phyloP scores from a whole-genome alignment of 805 yeast genomes.

The Lipomyces sp. region DNA sequence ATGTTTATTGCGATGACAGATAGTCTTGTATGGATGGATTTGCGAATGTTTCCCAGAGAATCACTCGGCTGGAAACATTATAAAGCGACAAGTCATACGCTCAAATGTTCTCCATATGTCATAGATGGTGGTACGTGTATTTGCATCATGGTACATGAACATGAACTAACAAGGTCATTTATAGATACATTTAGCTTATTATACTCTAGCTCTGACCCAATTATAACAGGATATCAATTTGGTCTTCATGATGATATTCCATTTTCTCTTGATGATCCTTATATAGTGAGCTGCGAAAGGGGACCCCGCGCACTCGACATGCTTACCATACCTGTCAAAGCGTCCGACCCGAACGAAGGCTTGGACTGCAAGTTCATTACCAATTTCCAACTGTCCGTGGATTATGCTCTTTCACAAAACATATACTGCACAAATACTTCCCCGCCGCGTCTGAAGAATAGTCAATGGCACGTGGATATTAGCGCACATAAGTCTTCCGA shows the following conservation, averaged over 20 bases:
- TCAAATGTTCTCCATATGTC: slow-evolving; percentile 33
- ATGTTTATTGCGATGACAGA: slow-evolving; percentile 61
- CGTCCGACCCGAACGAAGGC: background rate
- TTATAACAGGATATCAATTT: slow-evolving; percentile 40
- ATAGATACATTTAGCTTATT: slow-evolving; percentile 31
- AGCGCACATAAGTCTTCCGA: background rate
- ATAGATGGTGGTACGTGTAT: slow-evolving; percentile 6
- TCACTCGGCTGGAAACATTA: slow-evolving; percentile 72
- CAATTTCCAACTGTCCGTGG: slow-evolving; percentile 6
- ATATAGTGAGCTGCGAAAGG: slow-evolving; percentile 6
- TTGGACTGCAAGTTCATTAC: slow-evolving; percentile 13
- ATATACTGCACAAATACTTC: slow-evolving; percentile 2
- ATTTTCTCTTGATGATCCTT: slow-evolving; percentile 42
- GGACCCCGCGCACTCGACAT: slow-evolving; percentile 9
- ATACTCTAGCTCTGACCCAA: slow-evolving; percentile 38
- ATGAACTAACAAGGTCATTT: slow-evolving; percentile 33
- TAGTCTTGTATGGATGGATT: slow-evolving; percentile 55
- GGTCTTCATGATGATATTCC: slow-evolving; percentile 40
- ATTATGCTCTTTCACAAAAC: slow-evolving; percentile 10
- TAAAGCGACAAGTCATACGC: slow-evolving; percentile 53
- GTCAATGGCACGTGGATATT: background rate
- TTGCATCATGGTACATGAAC: slow-evolving; percentile 34
- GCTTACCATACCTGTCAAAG: background rate
- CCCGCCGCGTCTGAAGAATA: background rate
- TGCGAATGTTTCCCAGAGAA: slow-evolving; percentile 42